These are phyloP conservation scores for Viola odorata DNA, from an alignment of 345 rosid species.

Conservation along the genomic window DNA sequence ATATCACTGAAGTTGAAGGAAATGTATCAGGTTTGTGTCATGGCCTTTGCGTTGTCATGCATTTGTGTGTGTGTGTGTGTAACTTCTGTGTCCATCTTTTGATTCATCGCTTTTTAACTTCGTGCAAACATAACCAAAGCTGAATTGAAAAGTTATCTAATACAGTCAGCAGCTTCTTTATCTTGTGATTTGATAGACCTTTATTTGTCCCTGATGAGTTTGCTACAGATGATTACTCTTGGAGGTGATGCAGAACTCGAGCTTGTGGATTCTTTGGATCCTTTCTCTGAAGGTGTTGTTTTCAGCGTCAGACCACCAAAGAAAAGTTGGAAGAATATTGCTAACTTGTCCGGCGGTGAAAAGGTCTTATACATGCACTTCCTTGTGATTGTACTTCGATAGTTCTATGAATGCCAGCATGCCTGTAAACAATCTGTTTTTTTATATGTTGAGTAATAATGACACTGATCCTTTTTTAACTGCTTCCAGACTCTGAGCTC, in stretches of 20 bases:
- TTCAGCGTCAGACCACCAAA: conserved; percentile 98
- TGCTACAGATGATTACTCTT: conserved; percentile 83
- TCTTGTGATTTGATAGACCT: too few species aligned
- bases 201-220: not conserved
- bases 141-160: too few species aligned
- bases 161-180: too few species aligned
- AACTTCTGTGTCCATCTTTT: not conserved
- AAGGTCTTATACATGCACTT: conserved; percentile 41
- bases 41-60: too few species aligned
- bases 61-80: not conserved
- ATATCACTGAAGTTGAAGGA: conserved; percentile 93
- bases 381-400: not conserved
- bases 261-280: conserved; percentile 93
- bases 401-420: not conserved
- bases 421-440: too few species aligned
- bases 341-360: conserved; percentile 96
- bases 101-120: not conserved
- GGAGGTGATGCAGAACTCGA: conserved; percentile 99
- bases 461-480: not conserved
- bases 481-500: conserved; percentile 86
- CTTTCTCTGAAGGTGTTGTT: conserved; percentile 97
- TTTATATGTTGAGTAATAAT: not conserved
- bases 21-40: conserved; percentile 87
- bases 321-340: conserved; percentile 98
- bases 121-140: too few species aligned